These are phyloP conservation scores for Dryas drummondii DNA, from an alignment of 306 rosid genomes.

Conservation along the genomic window DNA sequence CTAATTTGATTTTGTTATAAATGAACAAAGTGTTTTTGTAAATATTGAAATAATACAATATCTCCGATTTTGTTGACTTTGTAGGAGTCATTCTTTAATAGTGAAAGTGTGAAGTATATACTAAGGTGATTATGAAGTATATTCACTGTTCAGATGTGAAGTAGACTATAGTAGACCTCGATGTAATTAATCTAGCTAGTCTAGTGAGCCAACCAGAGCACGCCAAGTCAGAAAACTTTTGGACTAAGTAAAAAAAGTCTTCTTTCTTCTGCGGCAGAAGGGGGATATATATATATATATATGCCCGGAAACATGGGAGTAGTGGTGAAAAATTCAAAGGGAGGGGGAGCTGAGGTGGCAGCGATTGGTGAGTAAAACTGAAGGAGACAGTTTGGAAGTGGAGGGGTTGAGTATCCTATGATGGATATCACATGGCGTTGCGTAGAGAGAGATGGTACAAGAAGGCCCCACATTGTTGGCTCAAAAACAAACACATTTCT, in stretches of 20 bases:
- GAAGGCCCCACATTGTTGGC: slow-evolving; percentile 87
- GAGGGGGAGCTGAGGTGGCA: slow-evolving; percentile 27
- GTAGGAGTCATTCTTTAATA: no score
- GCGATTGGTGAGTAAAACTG: slow-evolving; percentile 25
- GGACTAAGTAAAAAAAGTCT: neutral
- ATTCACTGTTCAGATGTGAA: neutral
- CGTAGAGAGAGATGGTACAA: slow-evolving; percentile 65
- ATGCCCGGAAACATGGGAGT: slow-evolving; percentile 15
- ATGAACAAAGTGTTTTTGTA: no score
- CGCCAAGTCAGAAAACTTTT: neutral
- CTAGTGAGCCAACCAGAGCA: neutral
- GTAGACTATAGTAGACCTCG: neutral
- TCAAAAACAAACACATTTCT: slow-evolving; percentile 63
- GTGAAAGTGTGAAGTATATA: no score
- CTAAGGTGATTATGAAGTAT: neutral
- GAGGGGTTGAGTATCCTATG: slow-evolving; percentile 39
- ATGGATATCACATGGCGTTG: slow-evolving; percentile 74
- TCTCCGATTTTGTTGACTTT: no score
- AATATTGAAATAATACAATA: no score
- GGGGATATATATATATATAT: no score
- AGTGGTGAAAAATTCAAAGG: neutral
- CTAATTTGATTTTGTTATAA: no score
- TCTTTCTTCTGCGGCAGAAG: no score
- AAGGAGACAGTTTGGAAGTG: slow-evolving; percentile 4
- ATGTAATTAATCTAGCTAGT: neutral